These are phyloP conservation scores for Cladophialophora bantiana DNA, from an alignment of 2,329 filamentous ascomycete species.

Conservation along the genomic window DNA sequence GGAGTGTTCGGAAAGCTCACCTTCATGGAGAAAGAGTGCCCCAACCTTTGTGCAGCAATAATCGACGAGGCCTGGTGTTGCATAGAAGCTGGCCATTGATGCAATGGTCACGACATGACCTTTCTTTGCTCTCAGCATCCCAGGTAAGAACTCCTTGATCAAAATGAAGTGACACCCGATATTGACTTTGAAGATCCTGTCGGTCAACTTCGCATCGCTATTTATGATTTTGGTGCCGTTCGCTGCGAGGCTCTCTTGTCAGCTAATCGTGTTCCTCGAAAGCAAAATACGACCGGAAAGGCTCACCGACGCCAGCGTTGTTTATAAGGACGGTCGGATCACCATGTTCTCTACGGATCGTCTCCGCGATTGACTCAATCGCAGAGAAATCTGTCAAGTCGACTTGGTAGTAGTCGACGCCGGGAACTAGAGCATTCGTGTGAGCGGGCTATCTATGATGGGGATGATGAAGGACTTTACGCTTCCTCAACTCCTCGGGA, in stretches of 20 bases:
- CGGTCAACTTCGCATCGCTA: conserved; percentile 63
- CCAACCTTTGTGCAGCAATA: conserved; percentile 73
- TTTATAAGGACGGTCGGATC: conserved; percentile 74
- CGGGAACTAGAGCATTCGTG: conserved; percentile 37
- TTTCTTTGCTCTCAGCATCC: conserved; percentile 69
- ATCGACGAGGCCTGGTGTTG: conserved; percentile 70
- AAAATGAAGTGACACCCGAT: conserved; percentile 71
- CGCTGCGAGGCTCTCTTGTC: conserved; percentile 14
- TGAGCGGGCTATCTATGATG: background rate
- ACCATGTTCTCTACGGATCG: conserved; percentile 65
- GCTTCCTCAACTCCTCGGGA: conserved; percentile 34
- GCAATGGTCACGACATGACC: conserved; percentile 77
- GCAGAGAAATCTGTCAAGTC: conserved; percentile 69
- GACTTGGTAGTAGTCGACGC: conserved; percentile 72
- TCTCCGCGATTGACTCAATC: conserved; percentile 50
- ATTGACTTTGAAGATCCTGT: conserved; percentile 75
- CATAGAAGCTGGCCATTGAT: conserved; percentile 67
- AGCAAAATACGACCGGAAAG: background rate
- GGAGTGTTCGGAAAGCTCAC: conserved; percentile 36
- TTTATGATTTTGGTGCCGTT: conserved; percentile 67
- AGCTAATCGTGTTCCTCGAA: background rate
- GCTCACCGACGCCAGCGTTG: conserved; percentile 69
- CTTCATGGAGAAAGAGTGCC: conserved; percentile 72
- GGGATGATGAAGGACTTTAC: conserved; percentile 19
- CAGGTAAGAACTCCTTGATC: conserved; percentile 71